Evolutionary conservation across 345 rosid genomes (phyloP).

Genomic region (Camelina sativa): DNA sequence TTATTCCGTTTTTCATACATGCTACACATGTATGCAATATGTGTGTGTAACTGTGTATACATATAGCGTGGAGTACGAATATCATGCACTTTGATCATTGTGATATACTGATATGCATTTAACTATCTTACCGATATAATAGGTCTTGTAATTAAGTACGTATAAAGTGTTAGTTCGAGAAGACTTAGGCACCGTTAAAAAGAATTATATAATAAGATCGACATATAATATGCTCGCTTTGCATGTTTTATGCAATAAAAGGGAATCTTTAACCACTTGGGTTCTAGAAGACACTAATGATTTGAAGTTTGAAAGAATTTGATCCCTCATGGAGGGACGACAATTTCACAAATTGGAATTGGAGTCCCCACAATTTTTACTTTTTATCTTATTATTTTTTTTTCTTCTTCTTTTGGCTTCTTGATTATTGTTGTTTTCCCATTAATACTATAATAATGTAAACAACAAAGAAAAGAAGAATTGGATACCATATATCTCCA

Average conservation of each 20-base stretch:
- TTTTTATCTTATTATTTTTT: constrained; percentile 36
- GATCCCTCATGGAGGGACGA: constrained; percentile 45
- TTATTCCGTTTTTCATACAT: background rate
- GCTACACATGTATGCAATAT: background rate
- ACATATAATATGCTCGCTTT: constrained; percentile 31
- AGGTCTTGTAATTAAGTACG: background rate
- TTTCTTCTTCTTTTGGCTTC: background rate
- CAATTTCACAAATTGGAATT: constrained; percentile 40
- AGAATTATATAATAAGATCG: background rate
- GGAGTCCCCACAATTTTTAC: constrained; percentile 44
- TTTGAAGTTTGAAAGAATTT: constrained; percentile 47
- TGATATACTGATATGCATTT: background rate
- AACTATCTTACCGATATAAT: background rate
- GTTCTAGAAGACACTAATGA: constrained; percentile 48
- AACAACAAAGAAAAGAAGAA: background rate
- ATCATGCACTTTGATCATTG: constrained; percentile 14
- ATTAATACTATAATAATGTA: constrained; percentile 6
- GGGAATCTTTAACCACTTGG: constrained; percentile 45
- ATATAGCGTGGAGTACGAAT: background rate
- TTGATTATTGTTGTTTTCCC: constrained; percentile 16
- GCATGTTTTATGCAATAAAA: constrained; percentile 27
- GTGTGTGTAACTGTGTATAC: background rate
- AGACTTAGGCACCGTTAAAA: background rate
- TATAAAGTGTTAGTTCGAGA: background rate
- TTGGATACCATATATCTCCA: constrained; percentile 33